These are phyloP conservation scores for Helotiales sp. DNA, from an alignment of 2,329 filamentous ascomycete species.

Conservation along the genomic window DNA sequence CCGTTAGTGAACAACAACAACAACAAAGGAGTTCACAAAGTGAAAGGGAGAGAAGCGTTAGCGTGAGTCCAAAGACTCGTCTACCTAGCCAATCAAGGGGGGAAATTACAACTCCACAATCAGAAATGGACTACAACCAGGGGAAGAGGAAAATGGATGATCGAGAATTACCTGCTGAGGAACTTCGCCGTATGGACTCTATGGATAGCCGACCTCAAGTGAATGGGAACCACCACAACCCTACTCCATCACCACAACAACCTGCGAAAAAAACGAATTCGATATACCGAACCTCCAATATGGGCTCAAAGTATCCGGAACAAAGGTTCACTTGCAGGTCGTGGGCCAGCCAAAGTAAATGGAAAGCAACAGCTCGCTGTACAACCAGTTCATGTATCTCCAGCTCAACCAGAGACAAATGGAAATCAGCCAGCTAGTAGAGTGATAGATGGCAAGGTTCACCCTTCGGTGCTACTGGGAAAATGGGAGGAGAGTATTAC, in stretches of 20 bases:
- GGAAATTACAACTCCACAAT: conserved; percentile 28
- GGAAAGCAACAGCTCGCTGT: conserved; percentile 32
- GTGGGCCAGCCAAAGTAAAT: conserved; percentile 32
- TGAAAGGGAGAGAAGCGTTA: conserved; percentile 73
- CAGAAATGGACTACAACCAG: conserved; percentile 31
- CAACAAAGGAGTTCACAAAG: conserved; percentile 54
- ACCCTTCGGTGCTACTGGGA: conserved; percentile 47
- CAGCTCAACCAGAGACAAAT: conserved; percentile 37
- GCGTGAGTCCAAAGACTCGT: conserved; percentile 79
- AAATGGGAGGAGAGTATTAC: conserved; percentile 72
- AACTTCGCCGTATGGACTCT: conserved; percentile 26
- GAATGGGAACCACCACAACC: conserved; percentile 34
- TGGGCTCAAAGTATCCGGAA: conserved; percentile 45
- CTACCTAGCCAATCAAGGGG: conserved; percentile 45
- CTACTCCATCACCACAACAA: conserved; percentile 42
- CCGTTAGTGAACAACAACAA: conserved; percentile 41
- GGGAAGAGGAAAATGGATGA: conserved; percentile 42
- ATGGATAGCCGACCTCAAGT: conserved; percentile 26
- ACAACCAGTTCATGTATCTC: conserved; percentile 12
- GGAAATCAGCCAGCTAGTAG: conserved; percentile 31
- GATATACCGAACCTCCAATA: conserved; percentile 58
- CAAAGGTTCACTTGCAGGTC: conserved; percentile 4
- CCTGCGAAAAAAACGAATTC: conserved; percentile 54
- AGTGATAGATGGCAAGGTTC: conserved; percentile 19
- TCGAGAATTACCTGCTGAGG: conserved; percentile 32